phyloP scores from a whole-genome alignment of 1,284 basidiomycete species.

The Cutaneotrichosporon dermatis region DNA sequence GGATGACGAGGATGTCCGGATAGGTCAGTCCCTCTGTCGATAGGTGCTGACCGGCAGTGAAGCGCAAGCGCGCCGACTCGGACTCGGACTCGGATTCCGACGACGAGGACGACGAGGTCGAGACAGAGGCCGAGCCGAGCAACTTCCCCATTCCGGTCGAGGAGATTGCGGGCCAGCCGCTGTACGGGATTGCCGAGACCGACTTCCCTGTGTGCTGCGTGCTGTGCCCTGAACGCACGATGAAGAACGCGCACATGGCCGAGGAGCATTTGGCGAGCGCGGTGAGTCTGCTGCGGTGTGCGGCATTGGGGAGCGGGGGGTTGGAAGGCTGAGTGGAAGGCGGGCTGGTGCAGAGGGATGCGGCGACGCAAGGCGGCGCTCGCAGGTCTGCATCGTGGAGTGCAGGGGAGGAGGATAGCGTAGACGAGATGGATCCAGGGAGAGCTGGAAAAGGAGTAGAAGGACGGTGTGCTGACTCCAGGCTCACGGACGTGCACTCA shows the following conservation, averaged over 20 bases:
- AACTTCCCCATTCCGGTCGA: slow-evolving; percentile 56
- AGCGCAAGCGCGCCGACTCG: neutral
- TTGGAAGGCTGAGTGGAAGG: no score
- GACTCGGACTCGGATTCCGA: slow-evolving; percentile 4
- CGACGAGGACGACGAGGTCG: slow-evolving; percentile 11
- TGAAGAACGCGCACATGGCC: slow-evolving; percentile 63
- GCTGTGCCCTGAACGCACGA: slow-evolving; percentile 66
- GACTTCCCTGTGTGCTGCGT: slow-evolving; percentile 58
- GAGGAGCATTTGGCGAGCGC: slow-evolving; percentile 61
- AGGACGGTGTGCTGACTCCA: slow-evolving; percentile 7
- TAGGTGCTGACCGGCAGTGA: neutral
- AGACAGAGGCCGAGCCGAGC: slow-evolving; percentile 11
- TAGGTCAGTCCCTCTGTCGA: no score
- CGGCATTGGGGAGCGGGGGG: no score
- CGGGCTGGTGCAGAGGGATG: no score
- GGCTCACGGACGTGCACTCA: slow-evolving; percentile 31
- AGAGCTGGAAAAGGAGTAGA: slow-evolving; percentile 12
- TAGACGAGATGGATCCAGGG: slow-evolving; percentile 33
- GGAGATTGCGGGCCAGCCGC: slow-evolving; percentile 60
- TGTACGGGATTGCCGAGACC: slow-evolving; percentile 48
- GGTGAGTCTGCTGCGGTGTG: slow-evolving; percentile 53
- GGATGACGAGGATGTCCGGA: slow-evolving; percentile 2
- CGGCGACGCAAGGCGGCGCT: no score
- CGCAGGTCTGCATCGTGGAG: no score
- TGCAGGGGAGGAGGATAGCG: neutral